These are phyloP conservation scores for Debaryomyces sp. DNA, from an alignment of 1,139 yeast genomes.

Conservation along the genomic window DNA sequence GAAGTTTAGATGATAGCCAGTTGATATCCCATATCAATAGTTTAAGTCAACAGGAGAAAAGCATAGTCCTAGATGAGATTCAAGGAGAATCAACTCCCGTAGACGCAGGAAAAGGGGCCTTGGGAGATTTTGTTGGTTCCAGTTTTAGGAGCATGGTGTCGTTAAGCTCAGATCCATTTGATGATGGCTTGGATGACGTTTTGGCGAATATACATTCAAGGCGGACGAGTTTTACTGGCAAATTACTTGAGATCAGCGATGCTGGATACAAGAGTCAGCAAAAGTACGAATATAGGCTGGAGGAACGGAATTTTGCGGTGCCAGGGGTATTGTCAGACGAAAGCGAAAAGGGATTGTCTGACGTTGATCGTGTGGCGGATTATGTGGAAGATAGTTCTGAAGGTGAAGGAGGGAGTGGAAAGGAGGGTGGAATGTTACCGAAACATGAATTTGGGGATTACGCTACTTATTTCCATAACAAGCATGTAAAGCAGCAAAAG, in stretches of 20 bases:
- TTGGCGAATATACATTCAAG: conserved; percentile 10
- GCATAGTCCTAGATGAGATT: not conserved
- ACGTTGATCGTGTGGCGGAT: not conserved
- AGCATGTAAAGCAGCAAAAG: conserved; percentile 65
- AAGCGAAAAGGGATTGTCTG: not conserved
- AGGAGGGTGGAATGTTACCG: conserved; percentile 20
- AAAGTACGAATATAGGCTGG: not conserved
- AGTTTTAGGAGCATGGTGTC: conserved; percentile 9
- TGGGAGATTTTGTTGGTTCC: not conserved
- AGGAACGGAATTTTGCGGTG: not conserved
- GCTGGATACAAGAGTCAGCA: not conserved
- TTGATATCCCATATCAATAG: conserved; percentile 33
- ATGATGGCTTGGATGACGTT: conserved; percentile 40
- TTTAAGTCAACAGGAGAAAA: conserved; percentile 24
- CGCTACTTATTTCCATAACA: conserved; percentile 67
- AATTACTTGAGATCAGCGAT: not conserved
- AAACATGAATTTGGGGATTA: conserved; percentile 68
- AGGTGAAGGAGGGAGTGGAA: conserved; percentile 7
- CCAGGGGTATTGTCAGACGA: not conserved
- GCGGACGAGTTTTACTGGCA: not conserved
- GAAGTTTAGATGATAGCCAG: conserved; percentile 36
- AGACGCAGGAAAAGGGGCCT: not conserved
- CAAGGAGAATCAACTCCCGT: conserved; percentile 4
- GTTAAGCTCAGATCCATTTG: conserved; percentile 39
- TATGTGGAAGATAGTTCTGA: not conserved